A percentile compares a stretch with the other conserved stretches of the same genome.
Conservation (phyloP, 108 stramenopile species). For the Skeletonema menzelii region DNA sequence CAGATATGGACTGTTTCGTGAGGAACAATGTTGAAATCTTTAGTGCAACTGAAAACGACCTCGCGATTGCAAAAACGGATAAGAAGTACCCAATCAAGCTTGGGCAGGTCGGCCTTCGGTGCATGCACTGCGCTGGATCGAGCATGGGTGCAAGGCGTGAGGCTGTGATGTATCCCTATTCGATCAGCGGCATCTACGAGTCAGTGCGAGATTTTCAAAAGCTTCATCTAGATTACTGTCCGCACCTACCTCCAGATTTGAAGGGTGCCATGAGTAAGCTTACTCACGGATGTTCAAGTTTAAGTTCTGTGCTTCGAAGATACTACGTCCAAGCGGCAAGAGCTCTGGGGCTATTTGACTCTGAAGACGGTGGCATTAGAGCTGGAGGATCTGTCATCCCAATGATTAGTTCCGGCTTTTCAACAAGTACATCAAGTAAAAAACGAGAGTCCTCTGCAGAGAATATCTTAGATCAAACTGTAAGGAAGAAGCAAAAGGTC, state of each 20-base stretch:
- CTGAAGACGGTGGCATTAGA: slow-evolving; percentile 65
- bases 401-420: neutral
- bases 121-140: slow-evolving; percentile 69
- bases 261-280: slow-evolving; percentile 50
- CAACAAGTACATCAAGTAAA: neutral
- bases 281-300: slow-evolving; percentile 58
- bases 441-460: neutral
- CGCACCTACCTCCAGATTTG: slow-evolving; percentile 51
- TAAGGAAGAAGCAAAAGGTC: neutral
- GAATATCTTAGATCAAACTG: neutral
- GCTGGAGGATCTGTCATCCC: slow-evolving; percentile 47
- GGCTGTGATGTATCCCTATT: slow-evolving; percentile 76
- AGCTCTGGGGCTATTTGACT: slow-evolving; percentile 76
- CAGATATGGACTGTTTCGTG: slow-evolving; percentile 79
- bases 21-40: slow-evolving; percentile 83
- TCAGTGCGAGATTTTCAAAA: slow-evolving; percentile 84
- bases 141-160: slow-evolving; percentile 38
- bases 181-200: slow-evolving; percentile 80
- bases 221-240: slow-evolving; percentile 74
- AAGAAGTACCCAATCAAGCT: slow-evolving; percentile 55
- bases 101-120: slow-evolving; percentile 84
- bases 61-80: slow-evolving; percentile 54
- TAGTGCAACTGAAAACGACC: slow-evolving; percentile 64
- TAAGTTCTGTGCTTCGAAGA: slow-evolving; percentile 78
- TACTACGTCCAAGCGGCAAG: slow-evolving; percentile 81